Conservation (phyloP, 2,329 filamentous ascomycete genomes). For the Cladophialophora bantiana region DNA sequence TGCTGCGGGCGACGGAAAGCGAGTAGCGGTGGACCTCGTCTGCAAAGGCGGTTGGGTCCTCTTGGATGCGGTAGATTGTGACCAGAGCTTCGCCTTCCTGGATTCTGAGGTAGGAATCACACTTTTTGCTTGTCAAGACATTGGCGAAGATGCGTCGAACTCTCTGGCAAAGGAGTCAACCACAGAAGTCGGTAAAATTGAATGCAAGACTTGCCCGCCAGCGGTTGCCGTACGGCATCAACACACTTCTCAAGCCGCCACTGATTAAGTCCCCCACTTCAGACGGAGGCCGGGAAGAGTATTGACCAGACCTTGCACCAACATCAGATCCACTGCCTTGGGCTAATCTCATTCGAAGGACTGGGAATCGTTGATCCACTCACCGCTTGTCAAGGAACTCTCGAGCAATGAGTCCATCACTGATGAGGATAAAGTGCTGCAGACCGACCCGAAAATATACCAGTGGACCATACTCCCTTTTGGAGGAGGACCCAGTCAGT, state of each 20-base stretch:
- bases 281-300: slow-evolving; percentile 18
- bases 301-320: neutral
- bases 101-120: slow-evolving; percentile 11
- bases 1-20: slow-evolving; percentile 57
- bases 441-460: slow-evolving; percentile 14
- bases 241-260: slow-evolving; percentile 10
- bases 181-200: neutral
- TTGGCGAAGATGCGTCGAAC: slow-evolving; percentile 7
- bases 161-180: neutral
- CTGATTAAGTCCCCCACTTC: slow-evolving; percentile 16
- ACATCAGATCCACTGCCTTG: too few relatives aligned
- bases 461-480: slow-evolving; percentile 13
- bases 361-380: neutral
- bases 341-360: too few relatives aligned
- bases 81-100: slow-evolving; percentile 16
- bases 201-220: slow-evolving; percentile 13
- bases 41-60: neutral
- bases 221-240: slow-evolving; percentile 17
- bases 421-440: slow-evolving; percentile 8
- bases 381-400: slow-evolving; percentile 21
- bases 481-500: too few relatives aligned
- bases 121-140: slow-evolving; percentile 9
- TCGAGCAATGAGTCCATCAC: slow-evolving; percentile 16
- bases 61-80: slow-evolving; percentile 1
- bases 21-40: slow-evolving; percentile 54